Evolutionary conservation across 495 filamentous ascomycete species (phyloP).

Genomic region (Aspergillus taichungensis): DNA sequence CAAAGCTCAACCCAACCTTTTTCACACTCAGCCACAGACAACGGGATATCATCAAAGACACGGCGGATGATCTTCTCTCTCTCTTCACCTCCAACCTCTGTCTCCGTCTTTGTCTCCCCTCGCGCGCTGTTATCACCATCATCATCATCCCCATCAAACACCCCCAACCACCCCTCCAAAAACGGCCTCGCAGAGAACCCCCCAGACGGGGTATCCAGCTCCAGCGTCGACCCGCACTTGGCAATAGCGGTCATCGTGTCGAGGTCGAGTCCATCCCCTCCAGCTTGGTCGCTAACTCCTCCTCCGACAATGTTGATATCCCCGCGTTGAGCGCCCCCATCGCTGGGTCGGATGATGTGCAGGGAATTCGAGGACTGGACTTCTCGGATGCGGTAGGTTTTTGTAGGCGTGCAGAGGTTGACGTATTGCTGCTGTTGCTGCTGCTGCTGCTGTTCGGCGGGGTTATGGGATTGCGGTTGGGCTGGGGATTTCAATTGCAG

Average conservation of each 20-base stretch:
- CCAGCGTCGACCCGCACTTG: slow-evolving; percentile 65
- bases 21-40: slow-evolving; percentile 36
- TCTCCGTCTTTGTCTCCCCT: background rate
- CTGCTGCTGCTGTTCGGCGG: slow-evolving; percentile 25
- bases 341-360: slow-evolving; percentile 56
- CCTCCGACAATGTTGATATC: slow-evolving; percentile 26
- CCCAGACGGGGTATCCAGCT: slow-evolving; percentile 37
- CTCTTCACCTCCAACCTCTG: background rate
- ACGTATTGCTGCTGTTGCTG: slow-evolving; percentile 43
- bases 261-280: slow-evolving; percentile 25
- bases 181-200: slow-evolving; percentile 28
- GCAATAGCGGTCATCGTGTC: slow-evolving; percentile 51
- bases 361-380: slow-evolving; percentile 88
- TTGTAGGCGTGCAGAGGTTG: slow-evolving; percentile 59
- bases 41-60: slow-evolving; percentile 37
- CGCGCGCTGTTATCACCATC: background rate
- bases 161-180: slow-evolving; percentile 23
- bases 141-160: slow-evolving; percentile 22
- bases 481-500: slow-evolving; percentile 55
- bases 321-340: slow-evolving; percentile 15
- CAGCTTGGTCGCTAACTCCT: slow-evolving; percentile 5
- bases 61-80: slow-evolving; percentile 8
- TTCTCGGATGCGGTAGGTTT: slow-evolving; percentile 75
- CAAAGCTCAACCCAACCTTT: slow-evolving; percentile 39
- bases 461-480: slow-evolving; percentile 16